Conservation (phyloP, 768 basidiomycete species). For the Hygrophorus pudorinus region DNA sequence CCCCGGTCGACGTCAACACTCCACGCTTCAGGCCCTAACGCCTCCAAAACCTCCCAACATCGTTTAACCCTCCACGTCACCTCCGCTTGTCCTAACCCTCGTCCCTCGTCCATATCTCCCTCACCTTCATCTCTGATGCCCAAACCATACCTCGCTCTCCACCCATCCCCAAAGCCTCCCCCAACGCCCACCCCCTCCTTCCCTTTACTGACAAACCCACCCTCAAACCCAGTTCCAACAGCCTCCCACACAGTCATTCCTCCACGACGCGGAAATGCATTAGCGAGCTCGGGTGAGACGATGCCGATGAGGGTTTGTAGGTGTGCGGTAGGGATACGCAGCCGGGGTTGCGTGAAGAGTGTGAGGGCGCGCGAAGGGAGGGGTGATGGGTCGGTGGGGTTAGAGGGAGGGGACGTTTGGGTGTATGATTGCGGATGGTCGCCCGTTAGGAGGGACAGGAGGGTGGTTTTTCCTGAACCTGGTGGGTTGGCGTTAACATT, state of each 20-base stretch:
- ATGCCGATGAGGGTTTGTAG: conserved; percentile 66
- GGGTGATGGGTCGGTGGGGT: too few relatives aligned
- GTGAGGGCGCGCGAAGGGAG: conserved; percentile 35
- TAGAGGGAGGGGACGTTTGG: conserved; percentile 22
- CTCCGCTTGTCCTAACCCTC: conserved; percentile 11
- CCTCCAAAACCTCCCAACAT: conserved; percentile 47
- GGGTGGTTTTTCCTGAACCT: conserved; percentile 95
- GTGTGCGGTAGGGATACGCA: conserved; percentile 54
- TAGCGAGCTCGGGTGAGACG: conserved; percentile 82
- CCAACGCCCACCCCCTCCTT: conserved; percentile 33
- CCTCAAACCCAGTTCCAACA: conserved; percentile 82
- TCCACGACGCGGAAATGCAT: conserved; percentile 75
- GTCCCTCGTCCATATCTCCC: conserved; percentile 7
- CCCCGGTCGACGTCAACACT: conserved; percentile 2
- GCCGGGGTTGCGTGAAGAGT: conserved; percentile 56
- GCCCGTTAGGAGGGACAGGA: conserved; percentile 82
- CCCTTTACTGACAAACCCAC: conserved; percentile 56
- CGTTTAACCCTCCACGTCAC: conserved; percentile 26
- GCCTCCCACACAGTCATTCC: conserved; percentile 68
- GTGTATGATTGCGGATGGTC: conserved; percentile 95
- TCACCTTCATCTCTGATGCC: too few relatives aligned
- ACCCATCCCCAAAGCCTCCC: conserved; percentile 37
- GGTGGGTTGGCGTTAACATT: background rate
- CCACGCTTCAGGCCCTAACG: conserved; percentile 55
- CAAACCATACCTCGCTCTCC: conserved; percentile 15